These are phyloP conservation scores for Trametes hirsuta DNA, from an alignment of 1,284 basidiomycete genomes.

Conservation along the genomic window DNA sequence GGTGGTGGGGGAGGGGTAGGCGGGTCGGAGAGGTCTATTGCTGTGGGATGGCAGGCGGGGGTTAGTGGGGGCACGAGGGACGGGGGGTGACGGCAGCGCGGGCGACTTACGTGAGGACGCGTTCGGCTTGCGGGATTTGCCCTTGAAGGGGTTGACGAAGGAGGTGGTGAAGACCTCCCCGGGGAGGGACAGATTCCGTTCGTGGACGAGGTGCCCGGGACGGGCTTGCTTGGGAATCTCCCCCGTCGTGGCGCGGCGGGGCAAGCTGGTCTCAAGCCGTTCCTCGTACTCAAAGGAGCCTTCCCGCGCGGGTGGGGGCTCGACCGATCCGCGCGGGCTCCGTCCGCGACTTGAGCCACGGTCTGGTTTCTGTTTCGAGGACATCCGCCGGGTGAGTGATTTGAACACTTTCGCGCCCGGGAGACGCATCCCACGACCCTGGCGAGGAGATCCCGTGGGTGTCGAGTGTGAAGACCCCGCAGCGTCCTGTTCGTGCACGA, in stretches of 20 bases:
- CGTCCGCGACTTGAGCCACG: not conserved
- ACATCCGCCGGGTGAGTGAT: conserved; percentile 11
- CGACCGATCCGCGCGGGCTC: not conserved
- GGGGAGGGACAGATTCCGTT: conserved; percentile 2
- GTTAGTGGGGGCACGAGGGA: not conserved
- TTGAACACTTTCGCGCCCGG: conserved; percentile 17
- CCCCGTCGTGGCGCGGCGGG: not conserved
- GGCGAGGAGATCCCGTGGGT: conserved; percentile 7
- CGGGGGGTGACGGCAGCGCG: not conserved
- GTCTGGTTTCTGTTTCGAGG: conserved; percentile 7
- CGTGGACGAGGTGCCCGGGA: conserved; percentile 5
- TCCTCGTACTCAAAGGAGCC: not conserved
- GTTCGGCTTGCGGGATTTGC: conserved; percentile 21
- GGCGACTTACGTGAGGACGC: conserved; percentile 13
- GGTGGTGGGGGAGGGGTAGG: not conserved
- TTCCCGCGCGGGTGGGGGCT: not conserved
- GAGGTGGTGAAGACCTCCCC: conserved; percentile 23
- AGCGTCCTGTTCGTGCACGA: not conserved
- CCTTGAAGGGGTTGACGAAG: conserved; percentile 30
- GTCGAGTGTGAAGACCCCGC: not conserved
- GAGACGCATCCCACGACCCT: conserved; percentile 3
- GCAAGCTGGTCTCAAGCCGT: not conserved
- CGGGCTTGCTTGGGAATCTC: not conserved
- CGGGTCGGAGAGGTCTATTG: conserved; percentile 1
- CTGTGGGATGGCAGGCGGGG: not conserved